Conservation (phyloP, 305 asterid genomes). For the Fraxinus nigra region DNA sequence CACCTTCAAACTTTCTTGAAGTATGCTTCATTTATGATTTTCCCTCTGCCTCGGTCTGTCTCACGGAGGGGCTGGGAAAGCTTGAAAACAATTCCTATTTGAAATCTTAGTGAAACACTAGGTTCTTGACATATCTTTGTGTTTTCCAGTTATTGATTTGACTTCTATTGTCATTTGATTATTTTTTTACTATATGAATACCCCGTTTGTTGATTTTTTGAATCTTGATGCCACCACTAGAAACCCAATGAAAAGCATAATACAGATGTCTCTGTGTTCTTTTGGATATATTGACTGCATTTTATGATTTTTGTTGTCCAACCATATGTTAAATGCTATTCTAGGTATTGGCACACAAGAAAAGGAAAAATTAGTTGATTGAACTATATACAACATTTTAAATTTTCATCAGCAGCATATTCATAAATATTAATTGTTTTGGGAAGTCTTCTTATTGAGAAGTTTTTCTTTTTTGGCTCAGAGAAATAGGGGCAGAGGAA, state of each 20-base stretch:
- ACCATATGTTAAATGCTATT: not conserved
- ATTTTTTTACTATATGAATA: not conserved
- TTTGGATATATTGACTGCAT: not conserved
- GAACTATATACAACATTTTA: not conserved
- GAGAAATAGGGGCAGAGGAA: conserved; percentile 50
- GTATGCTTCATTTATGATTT: conserved; percentile 9
- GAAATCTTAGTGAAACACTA: not conserved
- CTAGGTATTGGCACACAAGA: not conserved
- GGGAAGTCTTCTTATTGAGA: not conserved
- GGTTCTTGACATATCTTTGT: not conserved
- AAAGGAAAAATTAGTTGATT: not conserved
- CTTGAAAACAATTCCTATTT: not conserved
- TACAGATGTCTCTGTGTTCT: not conserved
- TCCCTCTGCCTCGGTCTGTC: not conserved
- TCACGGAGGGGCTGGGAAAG: not conserved
- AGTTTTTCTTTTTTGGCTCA: conserved; percentile 36
- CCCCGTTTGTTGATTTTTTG: not conserved
- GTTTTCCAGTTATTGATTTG: not conserved
- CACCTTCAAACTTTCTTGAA: conserved; percentile 13
- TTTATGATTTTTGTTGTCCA: not conserved
- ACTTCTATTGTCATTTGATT: not conserved
- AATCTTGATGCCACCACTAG: not conserved
- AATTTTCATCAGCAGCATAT: not conserved
- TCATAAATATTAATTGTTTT: not conserved
- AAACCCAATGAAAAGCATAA: not conserved